A percentile compares a stretch with the other conserved stretches of the same genome.
Conservation (phyloP, 306 rosid species). For the Acacia confusa region DNA sequence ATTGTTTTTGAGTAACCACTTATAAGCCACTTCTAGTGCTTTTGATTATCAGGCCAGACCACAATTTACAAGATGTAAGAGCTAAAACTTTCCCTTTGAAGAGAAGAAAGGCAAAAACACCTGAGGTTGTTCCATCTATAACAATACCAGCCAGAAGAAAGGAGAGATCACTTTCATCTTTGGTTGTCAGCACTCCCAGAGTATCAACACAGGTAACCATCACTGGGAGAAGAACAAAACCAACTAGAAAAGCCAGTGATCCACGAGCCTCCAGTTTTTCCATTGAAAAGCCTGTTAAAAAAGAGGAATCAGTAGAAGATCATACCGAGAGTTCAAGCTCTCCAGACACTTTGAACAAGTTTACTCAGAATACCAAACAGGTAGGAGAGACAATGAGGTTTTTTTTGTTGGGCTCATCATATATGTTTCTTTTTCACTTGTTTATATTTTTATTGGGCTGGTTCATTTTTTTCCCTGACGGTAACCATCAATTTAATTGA, state of each 20-base stretch:
- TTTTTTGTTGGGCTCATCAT: neutral
- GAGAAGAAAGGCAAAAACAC: constrained; percentile 46
- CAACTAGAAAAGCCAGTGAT: constrained; percentile 57
- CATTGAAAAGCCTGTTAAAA: constrained; percentile 45
- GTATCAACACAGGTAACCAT: constrained; percentile 49
- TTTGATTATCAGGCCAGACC: constrained; percentile 65
- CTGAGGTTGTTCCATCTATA: constrained; percentile 44
- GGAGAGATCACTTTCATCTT: constrained; percentile 71
- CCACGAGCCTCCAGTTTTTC: constrained; percentile 49
- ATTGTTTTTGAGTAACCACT: constrained; percentile 4
- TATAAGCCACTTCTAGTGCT: neutral
- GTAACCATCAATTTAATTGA: constrained; percentile 21
- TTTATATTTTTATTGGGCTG: neutral
- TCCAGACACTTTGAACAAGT: constrained; percentile 47
- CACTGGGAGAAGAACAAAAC: constrained; percentile 64
- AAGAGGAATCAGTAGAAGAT: constrained; percentile 48
- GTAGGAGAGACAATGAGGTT: constrained; percentile 40
- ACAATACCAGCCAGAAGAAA: constrained; percentile 60
- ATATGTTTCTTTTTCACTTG: neutral
- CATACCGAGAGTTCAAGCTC: constrained; percentile 52
- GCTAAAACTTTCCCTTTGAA: constrained; percentile 64
- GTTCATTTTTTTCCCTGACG: constrained; percentile 23
- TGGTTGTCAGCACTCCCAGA: constrained; percentile 70
- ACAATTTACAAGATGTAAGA: constrained; percentile 63
- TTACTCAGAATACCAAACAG: constrained; percentile 44